A percentile compares a stretch with the other conserved stretches of the same genome.
Evolutionary conservation across 768 basidiomycete species (phyloP).

Genomic region (Panaeolus cyanescens): DNA sequence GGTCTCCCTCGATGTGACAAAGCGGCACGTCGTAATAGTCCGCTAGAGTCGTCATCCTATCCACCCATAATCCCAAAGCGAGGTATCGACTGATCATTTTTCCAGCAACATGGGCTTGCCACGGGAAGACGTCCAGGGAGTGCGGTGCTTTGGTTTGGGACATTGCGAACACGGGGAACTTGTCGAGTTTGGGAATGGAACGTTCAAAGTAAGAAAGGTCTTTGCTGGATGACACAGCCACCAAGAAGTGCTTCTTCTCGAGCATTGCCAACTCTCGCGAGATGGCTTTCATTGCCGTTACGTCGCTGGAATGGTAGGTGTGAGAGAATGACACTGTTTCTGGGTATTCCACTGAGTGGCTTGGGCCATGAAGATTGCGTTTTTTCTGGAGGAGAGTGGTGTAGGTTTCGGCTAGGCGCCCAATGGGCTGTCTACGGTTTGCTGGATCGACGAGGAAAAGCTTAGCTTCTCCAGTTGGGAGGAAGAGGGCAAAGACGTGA

Average conservation of each 20-base stretch:
- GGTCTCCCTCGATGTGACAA: constrained; percentile 91
- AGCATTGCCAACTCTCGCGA: constrained; percentile 82
- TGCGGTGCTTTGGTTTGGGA: constrained; percentile 76
- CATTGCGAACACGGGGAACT: constrained; percentile 90
- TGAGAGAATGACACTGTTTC: constrained; percentile 59
- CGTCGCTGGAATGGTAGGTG: constrained; percentile 78
- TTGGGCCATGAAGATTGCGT: constrained; percentile 37
- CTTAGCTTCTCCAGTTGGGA: constrained; percentile 67
- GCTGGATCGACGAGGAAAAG: constrained; percentile 92
- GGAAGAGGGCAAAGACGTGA: constrained; percentile 88
- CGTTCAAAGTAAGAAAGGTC: constrained; percentile 83
- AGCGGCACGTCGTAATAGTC: constrained; percentile 92
- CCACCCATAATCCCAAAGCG: constrained; percentile 75
- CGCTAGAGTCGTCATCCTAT: constrained; percentile 76
- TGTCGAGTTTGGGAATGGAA: constrained; percentile 65
- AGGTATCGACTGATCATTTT: constrained; percentile 89
- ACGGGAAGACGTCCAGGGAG: constrained; percentile 81
- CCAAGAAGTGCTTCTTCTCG: constrained; percentile 70
- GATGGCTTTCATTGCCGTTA: constrained; percentile 80
- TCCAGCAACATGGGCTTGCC: constrained; percentile 81
- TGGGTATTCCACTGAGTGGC: constrained; percentile 65
- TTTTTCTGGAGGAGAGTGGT: constrained; percentile 58
- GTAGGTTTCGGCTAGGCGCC: constrained; percentile 78
- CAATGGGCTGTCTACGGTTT: constrained; percentile 79
- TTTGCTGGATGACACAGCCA: constrained; percentile 86